Conservation (phyloP, 129 eudicot genomes). For the Lonicera japonica region DNA sequence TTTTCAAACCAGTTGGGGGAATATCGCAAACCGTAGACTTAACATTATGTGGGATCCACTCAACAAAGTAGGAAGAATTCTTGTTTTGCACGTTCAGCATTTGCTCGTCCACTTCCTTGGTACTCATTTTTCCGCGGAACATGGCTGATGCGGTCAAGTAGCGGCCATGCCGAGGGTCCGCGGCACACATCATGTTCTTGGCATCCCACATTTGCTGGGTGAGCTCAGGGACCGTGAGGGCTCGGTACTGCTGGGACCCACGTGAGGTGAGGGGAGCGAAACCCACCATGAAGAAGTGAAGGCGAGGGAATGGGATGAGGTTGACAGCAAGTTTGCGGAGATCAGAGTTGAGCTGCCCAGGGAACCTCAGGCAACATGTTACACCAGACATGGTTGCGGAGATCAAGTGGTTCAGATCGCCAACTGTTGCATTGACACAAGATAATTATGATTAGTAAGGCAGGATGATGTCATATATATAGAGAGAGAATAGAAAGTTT, state of each 20-base stretch:
- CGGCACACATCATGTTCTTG: conserved; percentile 58
- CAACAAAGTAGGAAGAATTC: conserved; percentile 59
- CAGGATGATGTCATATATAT: no score
- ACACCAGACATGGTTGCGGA: conserved; percentile 75
- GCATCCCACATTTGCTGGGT: conserved; percentile 71
- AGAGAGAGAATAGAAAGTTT: not conserved
- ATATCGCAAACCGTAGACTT: conserved; percentile 65
- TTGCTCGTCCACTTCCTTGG: conserved; percentile 56
- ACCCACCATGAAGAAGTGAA: conserved; percentile 69
- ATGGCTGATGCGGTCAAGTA: conserved; percentile 56
- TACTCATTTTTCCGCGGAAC: conserved; percentile 62
- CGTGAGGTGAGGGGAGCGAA: conserved; percentile 65
- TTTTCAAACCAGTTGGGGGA: conserved; percentile 54
- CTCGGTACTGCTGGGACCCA: conserved; percentile 63
- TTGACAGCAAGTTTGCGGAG: conserved; percentile 53
- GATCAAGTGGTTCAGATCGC: conserved; percentile 57
- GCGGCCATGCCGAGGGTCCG: conserved; percentile 52
- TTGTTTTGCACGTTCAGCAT: conserved; percentile 57
- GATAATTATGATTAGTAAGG: no score
- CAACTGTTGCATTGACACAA: conserved; percentile 34
- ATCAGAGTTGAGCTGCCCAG: conserved; percentile 65
- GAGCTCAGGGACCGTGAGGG: conserved; percentile 46
- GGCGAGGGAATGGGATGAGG: conserved; percentile 65
- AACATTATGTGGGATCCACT: conserved; percentile 63
- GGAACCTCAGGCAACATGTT: conserved; percentile 56